Base-by-base conservation (phyloP, 331 rosid genomes). In the Pyrus hybrid region DNA sequence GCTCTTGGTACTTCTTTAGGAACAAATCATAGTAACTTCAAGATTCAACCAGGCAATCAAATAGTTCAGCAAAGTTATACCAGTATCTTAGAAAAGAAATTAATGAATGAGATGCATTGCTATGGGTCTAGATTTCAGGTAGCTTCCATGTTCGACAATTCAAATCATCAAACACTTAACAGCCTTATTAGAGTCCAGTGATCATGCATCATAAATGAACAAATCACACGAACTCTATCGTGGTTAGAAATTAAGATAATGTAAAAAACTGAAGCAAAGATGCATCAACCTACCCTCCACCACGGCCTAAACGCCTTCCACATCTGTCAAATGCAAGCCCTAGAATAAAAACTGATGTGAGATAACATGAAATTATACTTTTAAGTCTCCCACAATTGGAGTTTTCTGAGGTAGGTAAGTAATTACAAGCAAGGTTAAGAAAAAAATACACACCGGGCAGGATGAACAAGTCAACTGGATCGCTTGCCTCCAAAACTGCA, bases 221-320 rank as follows among this genome's bases (percentile, higher is more conserved):
- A 68, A 14, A 68, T 45, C 62, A 49, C 25, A 70, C 20, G 26
- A 47, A 43, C 37, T 8, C 66, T 30, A 62, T 28, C 54, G 63
- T 51, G 12, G 56, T 54, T 7, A 43, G 14, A 43, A 35, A 33
- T 33, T 2, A 30, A 71, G 33, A 56, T 8, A 63, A 28, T 28
- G 5, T 58, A 54, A 71, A 76, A 69, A 32, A 35, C 53, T 68
- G 41, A 80, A 47, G 79, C 28, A 56, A 79, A 45, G 60, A 65
- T 72, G 51, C 21, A 35, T 33, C 67, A 79, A 11, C 75, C 79
- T 85, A 94, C 99, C 99, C 97, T 85, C 97, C 97, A 64, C 99
- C 91, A 71, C 93, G 97, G 72, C 97, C 99, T 81, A 94, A 79
- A 35, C 99, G 97, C 82, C 87, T 87, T 81, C 99, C 99, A 74